phyloP scores from a whole-genome alignment of 2,329 filamentous ascomycete species.

The Hypocrella siamensis region DNA sequence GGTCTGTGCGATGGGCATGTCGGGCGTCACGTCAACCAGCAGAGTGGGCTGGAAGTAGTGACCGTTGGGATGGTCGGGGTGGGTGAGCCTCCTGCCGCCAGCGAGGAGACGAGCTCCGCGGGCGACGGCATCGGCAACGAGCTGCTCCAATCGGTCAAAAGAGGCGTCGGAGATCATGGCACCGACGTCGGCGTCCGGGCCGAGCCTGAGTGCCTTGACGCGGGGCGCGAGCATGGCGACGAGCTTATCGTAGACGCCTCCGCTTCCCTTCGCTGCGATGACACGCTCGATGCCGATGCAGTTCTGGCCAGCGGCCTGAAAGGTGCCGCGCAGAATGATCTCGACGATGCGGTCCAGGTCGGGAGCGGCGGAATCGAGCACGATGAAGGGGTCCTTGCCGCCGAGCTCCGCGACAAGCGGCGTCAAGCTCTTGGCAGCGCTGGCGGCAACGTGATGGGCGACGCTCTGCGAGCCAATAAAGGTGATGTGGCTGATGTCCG shows the following conservation, averaged over 20 bases:
- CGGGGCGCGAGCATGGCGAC: conserved; percentile 55
- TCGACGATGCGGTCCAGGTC: conserved; percentile 61
- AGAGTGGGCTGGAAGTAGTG: conserved; percentile 91
- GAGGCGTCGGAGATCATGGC: conserved; percentile 71
- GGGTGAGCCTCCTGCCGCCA: conserved; percentile 56
- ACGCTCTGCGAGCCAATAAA: conserved; percentile 88
- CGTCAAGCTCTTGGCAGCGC: conserved; percentile 72
- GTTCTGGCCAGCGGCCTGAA: conserved; percentile 92
- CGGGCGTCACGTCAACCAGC: conserved; percentile 70
- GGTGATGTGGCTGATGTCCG: conserved; percentile 72
- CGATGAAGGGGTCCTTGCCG: conserved; percentile 82
- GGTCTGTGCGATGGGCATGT: conserved; percentile 76
- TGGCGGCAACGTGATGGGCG: conserved; percentile 74
- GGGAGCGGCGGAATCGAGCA: conserved; percentile 60
- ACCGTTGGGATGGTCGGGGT: conserved; percentile 60
- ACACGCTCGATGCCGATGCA: conserved; percentile 95
- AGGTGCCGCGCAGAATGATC: conserved; percentile 79
- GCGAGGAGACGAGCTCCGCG: conserved; percentile 68
- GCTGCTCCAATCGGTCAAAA: conserved; percentile 59
- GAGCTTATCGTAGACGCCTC: conserved; percentile 66
- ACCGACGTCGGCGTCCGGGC: conserved; percentile 68
- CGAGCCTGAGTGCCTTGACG: conserved; percentile 60
- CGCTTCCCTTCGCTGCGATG: conserved; percentile 64
- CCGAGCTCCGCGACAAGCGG: conserved; percentile 85
- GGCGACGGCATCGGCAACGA: conserved; percentile 63